Base-by-base conservation (phyloP, 768 basidiomycete species). In the Lanmaoa pseudosensibilis region DNA sequence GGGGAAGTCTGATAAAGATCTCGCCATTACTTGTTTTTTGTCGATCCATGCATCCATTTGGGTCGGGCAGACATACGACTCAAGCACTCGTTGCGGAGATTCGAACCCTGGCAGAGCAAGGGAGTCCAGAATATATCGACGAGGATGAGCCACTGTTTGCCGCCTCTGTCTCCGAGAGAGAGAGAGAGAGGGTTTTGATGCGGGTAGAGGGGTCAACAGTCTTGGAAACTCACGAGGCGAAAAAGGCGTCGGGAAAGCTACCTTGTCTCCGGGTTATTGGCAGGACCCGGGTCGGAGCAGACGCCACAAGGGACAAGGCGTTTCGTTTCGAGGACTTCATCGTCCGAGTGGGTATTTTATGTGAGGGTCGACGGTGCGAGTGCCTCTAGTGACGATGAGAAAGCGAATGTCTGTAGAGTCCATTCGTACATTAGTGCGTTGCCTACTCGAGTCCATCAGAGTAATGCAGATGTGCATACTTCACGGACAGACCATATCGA, bases 101-200 rank as follows among this genome's bases (percentile, higher is more conserved):
- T 98, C 5, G 93, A 90, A 0, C 96, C 95, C 25, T 25, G 25
- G 5, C 2, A 98, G 70, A 0, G 92, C 92, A 34, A 98, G 80
- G 25, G 25, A 2, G 25, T 25, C 25, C 88, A 2, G 61, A 73
- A 52, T 78, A 75, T 4, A 37, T n/a, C 1, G 37, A 30, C 12
- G 50, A 40, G 13, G 15, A 15, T 2, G 32, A 13, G 5, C 25
- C 12, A 7, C 25, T n/a, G 12, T 12, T 25, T 19, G 18, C 27
- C 8, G 11, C 3, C 4, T 11, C 18, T 13, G 12, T 13, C 38
- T 58, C 47, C 25, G 25, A 25, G 11, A 33, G 33, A 12, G 12
- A 15, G 4, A 25, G 8, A 16, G n/a, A n/a, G n/a, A n/a, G n/a
- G 3, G 23, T 7, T n/a, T 32, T 2, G 57, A 23, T 25, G 33